Evolutionary conservation across 306 rosid species (phyloP).

Genomic region (Carpinus fangiana): DNA sequence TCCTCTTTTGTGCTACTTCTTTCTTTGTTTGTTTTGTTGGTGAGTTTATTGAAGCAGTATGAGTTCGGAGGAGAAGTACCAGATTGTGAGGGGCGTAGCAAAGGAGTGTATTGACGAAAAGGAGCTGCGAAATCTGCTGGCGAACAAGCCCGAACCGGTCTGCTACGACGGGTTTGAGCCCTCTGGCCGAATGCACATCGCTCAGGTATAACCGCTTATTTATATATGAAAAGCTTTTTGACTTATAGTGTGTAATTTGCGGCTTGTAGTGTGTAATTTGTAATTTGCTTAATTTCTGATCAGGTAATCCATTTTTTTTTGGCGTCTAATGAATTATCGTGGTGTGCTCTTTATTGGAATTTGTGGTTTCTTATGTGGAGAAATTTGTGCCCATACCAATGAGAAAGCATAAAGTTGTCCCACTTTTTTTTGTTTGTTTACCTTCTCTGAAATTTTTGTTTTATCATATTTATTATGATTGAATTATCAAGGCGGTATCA

Average conservation of each 20-base stretch:
- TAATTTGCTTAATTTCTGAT: not conserved
- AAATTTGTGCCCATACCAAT: no score
- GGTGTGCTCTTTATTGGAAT: no score
- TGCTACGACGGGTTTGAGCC: constrained; percentile 98
- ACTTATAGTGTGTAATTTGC: not conserved
- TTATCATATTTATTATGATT: not conserved
- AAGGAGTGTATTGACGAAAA: constrained; percentile 89
- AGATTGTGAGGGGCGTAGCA: constrained; percentile 62
- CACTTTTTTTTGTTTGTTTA: not conserved
- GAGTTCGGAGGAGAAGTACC: constrained; percentile 55
- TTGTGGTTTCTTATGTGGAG: no score
- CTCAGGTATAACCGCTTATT: constrained; percentile 54
- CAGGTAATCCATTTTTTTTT: not conserved
- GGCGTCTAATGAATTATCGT: no score
- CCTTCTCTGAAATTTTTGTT: not conserved
- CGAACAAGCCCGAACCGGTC: constrained; percentile 65
- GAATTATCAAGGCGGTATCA: not conserved
- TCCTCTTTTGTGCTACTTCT: no score
- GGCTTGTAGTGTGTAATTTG: not conserved
- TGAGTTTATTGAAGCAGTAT: constrained; percentile 26
- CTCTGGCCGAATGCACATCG: constrained; percentile 94
- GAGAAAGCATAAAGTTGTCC: not conserved
- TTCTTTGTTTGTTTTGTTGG: no score
- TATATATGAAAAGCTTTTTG: not conserved
- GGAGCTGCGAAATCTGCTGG: constrained; percentile 66